Conservation (phyloP, 73 alveolate genomes). For the Tetrahymena elliotti region DNA sequence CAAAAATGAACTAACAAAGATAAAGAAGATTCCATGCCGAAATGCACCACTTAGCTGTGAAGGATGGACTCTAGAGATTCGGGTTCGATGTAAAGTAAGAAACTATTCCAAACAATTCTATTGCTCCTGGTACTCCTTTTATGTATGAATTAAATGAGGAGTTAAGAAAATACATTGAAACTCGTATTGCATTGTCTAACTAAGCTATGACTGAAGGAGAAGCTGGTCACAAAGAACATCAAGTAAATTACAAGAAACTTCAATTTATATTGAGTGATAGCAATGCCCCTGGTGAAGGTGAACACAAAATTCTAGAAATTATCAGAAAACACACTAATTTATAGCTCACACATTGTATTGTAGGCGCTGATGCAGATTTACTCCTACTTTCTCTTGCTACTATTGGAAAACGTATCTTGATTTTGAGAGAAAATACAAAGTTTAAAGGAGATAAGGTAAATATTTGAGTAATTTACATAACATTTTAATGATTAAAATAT, state of each 20-base stretch:
- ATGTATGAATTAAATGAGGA: background rate
- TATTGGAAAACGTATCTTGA: background rate
- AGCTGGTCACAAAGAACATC: background rate
- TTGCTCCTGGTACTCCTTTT: background rate
- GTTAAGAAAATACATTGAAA: background rate
- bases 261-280: background rate
- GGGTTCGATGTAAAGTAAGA: background rate
- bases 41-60: background rate
- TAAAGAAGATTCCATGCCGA: background rate
- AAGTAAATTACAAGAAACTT: background rate
- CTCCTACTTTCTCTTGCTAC: background rate
- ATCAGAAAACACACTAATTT: background rate
- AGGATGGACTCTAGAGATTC: background rate
- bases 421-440: background rate
- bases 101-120: background rate
- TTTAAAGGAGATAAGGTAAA: background rate
- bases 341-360: background rate
- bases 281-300: background rate
- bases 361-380: background rate
- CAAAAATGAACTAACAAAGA: background rate
- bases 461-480: background rate
- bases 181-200: background rate
- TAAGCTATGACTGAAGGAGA: background rate
- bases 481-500: background rate
- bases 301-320: background rate